Evolutionary conservation across 2,329 filamentous ascomycete species (phyloP).

Genomic region (Xylariaceae sp.): DNA sequence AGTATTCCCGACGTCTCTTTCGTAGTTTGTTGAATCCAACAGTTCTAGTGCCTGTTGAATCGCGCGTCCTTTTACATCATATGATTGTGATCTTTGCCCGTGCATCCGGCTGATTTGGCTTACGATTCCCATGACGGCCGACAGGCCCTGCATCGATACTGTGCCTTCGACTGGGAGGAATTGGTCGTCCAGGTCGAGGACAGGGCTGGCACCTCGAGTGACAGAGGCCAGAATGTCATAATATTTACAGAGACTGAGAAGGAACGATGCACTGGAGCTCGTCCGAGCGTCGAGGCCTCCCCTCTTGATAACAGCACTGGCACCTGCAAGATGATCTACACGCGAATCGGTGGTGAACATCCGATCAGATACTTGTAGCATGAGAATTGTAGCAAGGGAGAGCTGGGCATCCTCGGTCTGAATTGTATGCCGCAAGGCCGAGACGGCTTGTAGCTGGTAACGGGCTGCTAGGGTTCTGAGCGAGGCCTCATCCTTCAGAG

Average conservation of each 20-base stretch:
- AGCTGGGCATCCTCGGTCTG: slow-evolving; percentile 17
- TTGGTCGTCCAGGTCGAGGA: slow-evolving; percentile 10
- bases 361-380: slow-evolving; percentile 28
- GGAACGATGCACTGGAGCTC: slow-evolving; percentile 21
- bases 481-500: slow-evolving; percentile 18
- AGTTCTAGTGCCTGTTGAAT: slow-evolving; percentile 11
- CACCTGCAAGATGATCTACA: slow-evolving; percentile 27
- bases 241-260: slow-evolving; percentile 27
- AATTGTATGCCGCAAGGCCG: slow-evolving; percentile 17
- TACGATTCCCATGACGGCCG: slow-evolving; percentile 17
- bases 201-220: slow-evolving; percentile 19
- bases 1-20: slow-evolving; percentile 20
- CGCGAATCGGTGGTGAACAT: slow-evolving; percentile 25
- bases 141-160: slow-evolving; percentile 16
- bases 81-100: slow-evolving; percentile 1
- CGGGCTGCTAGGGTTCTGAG: slow-evolving; percentile 18
- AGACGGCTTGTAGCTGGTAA: slow-evolving; percentile 20
- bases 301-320: slow-evolving; percentile 25
- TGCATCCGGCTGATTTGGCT: slow-evolving; percentile 23
- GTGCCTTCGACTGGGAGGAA: slow-evolving; percentile 10
- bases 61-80: slow-evolving; percentile 9
- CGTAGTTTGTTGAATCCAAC: slow-evolving; percentile 7
- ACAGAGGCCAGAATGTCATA: slow-evolving; percentile 28
- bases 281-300: slow-evolving; percentile 11
- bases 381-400: slow-evolving; percentile 27